Evolutionary conservation across 495 filamentous ascomycete genomes (phyloP).

Genomic region (Hypoxylon subgilvum): DNA sequence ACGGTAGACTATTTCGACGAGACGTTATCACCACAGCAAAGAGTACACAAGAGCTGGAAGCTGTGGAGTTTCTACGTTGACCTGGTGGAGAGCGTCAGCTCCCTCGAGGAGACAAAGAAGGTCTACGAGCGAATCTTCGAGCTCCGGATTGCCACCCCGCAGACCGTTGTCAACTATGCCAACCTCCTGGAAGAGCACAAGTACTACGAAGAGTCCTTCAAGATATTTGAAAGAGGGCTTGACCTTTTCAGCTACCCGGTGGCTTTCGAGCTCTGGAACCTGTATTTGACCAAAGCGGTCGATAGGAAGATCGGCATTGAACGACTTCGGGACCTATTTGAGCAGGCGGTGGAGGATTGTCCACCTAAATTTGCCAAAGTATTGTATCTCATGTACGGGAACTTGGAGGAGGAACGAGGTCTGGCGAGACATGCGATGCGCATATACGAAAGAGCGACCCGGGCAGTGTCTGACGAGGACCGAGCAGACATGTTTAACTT

Average conservation of each 20-base stretch:
- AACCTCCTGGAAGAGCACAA: slow-evolving; percentile 94
- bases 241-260: slow-evolving; percentile 98
- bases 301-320: slow-evolving; percentile 96
- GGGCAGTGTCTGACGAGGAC: slow-evolving; percentile 94
- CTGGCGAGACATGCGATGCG: slow-evolving; percentile 98
- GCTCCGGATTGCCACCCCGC: slow-evolving; percentile 94
- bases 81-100: slow-evolving; percentile 91
- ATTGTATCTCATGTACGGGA: slow-evolving; percentile 97
- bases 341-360: slow-evolving; percentile 93
- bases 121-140: slow-evolving; percentile 98
- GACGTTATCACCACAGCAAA: slow-evolving; percentile 87
- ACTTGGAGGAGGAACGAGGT: slow-evolving; percentile 93
- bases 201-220: slow-evolving; percentile 98
- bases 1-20: slow-evolving; percentile 99
- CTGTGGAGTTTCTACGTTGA: slow-evolving; percentile 99
- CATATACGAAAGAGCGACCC: slow-evolving; percentile 96
- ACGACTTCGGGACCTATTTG: slow-evolving; percentile 91
- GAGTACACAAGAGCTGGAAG: slow-evolving; percentile 99
- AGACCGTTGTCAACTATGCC: slow-evolving; percentile 98
- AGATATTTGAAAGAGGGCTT: slow-evolving; percentile 93
- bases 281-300: slow-evolving; percentile 96
- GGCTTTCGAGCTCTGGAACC: slow-evolving; percentile 98
- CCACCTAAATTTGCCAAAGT: slow-evolving; percentile 96
- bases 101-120: slow-evolving; percentile 88
- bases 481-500: slow-evolving; percentile 98